Evolutionary conservation across 2,329 filamentous ascomycete genomes (phyloP), one percentile per base, ranked within the genome.

Genomic region (Botrytis pseudocinerea): DNA sequence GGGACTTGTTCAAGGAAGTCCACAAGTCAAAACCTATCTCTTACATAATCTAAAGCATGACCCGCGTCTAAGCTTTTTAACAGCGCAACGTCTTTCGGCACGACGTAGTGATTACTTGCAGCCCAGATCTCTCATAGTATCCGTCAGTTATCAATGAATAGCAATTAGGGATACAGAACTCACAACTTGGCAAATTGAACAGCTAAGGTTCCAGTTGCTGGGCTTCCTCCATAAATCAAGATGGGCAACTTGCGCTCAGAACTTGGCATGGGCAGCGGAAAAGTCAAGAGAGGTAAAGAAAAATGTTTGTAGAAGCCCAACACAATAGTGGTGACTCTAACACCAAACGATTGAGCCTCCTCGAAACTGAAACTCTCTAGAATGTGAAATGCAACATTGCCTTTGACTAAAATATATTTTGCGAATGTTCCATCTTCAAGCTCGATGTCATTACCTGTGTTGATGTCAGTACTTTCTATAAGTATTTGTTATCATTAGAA

Each of bases 331-430:
- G 18, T 57, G 28, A 79, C 40, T 32, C 74, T 77, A 46, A 38
- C 48, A 14, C 68, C 63, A 7, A 79, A 59, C 1, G 78, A 75
- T 1, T 85, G 82, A 0, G 84, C 86, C 70, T 87, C 82, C 71
- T 84, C 83, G 71, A 85, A 82, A 64, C 78, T 84, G 32, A 87
- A 35, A 35, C 78, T 78, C 7, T 83, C 81, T 0, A 86, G 86
- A 28, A 85, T 82, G 68, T 82, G 82, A 54, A 85, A 78, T 46
- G 82, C 80, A 1, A 85, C 32, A 64, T 83, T 82, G 0, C 80
- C 83, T 76, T 84, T 84, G 5, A 77, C 69, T 3, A 75, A 25
- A 51, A 79, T 72, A 28, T 77, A 77, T 16, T 77, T 66, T 12
- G 77, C 77, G 44, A 79, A 79, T 25, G 75, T 70, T 46, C 78